phyloP scores from a whole-genome alignment of 495 filamentous ascomycete species.

The Neurospora intermedia region DNA sequence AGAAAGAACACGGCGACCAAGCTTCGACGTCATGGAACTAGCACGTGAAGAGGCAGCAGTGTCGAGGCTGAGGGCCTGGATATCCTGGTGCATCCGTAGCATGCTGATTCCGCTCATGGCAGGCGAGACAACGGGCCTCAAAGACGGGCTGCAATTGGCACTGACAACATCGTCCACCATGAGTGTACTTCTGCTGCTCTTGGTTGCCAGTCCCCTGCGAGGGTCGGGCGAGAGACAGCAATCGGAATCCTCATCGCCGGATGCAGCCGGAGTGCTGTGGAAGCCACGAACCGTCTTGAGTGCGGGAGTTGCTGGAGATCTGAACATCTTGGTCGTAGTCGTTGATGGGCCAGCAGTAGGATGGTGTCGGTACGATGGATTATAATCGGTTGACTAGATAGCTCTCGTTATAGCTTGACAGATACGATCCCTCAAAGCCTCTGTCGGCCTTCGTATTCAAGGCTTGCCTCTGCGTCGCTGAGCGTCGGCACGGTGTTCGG shows the following conservation, averaged over 20 bases:
- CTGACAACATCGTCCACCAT: conserved; percentile 43
- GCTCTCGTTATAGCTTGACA: not conserved
- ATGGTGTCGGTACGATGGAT: not conserved
- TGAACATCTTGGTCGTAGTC: not conserved
- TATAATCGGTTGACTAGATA: not conserved
- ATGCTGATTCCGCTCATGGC: conserved; percentile 60
- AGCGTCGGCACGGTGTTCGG: conserved; percentile 35
- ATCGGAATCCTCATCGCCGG: conserved; percentile 79
- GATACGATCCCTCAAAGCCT: not conserved
- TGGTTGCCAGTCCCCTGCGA: conserved; percentile 20
- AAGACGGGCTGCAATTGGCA: conserved; percentile 48
- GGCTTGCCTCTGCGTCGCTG: conserved; percentile 40
- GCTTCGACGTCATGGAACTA: conserved; percentile 36
- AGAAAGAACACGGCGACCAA: conserved; percentile 7
- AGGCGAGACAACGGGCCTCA: conserved; percentile 47
- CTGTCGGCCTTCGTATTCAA: conserved; percentile 23
- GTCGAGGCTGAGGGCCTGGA: conserved; percentile 43
- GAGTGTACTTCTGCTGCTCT: conserved; percentile 16
- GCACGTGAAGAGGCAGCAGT: conserved; percentile 29
- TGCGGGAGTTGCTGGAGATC: conserved; percentile 45
- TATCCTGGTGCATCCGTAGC: conserved; percentile 64
- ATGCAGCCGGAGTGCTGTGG: conserved; percentile 57
- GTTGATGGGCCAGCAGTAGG: not conserved
- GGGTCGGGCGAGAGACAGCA: conserved; percentile 32
- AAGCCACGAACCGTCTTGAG: conserved; percentile 69